Base-by-base conservation (phyloP, 140 eudicot species). In the Stevia rebaudiana region DNA sequence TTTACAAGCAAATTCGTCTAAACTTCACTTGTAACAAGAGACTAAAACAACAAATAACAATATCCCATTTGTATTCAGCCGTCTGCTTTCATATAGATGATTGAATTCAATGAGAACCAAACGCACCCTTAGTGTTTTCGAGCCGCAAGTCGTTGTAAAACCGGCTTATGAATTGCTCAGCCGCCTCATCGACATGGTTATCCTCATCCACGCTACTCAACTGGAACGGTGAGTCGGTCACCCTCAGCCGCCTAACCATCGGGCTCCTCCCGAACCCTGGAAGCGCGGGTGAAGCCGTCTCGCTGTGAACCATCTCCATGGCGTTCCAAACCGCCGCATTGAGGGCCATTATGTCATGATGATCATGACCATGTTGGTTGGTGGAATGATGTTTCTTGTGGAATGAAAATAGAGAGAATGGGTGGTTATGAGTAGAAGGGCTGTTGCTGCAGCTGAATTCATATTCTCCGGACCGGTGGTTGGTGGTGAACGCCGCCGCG, bases 191-290 rank as follows among this genome's bases (percentile, higher is more conserved):
- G n/a, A 84, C 87, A 4, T 65, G 70, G 43, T 47, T 40, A 54
- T 75, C 83, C 17, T 69, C 87, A 0, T 65, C 90, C 1, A 43
- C 78, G 12, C 70, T 63, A 30, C 47, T 58, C 57, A 84, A 3
- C 50, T 87, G 87, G 56, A 75, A 88, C 1, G 90, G 96, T 3
- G 96, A 88, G 54, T 88, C 96, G 0, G 94, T 88, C 11, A 88
- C 48, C 85, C 94, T 75, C 71, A 87, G 44, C 66, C 84, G 95
- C 84, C 95, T 77, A 53, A 80, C 94, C 78, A 59, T 24, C 1
- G 90, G 95, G 23, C 77, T 83, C 63, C 64, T 72, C 54, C 87
- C 83, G 21, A 80, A 83, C 23, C 87, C 85, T 61, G 41, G 68
- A 41, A 15, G 67, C 74, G 15, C 78, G 55, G 30, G 70, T 24